Evolutionary conservation across 139 green algal genomes (phyloP), one percentile per base, ranked within the genome.

Genomic region (Micractinium sp.): DNA sequence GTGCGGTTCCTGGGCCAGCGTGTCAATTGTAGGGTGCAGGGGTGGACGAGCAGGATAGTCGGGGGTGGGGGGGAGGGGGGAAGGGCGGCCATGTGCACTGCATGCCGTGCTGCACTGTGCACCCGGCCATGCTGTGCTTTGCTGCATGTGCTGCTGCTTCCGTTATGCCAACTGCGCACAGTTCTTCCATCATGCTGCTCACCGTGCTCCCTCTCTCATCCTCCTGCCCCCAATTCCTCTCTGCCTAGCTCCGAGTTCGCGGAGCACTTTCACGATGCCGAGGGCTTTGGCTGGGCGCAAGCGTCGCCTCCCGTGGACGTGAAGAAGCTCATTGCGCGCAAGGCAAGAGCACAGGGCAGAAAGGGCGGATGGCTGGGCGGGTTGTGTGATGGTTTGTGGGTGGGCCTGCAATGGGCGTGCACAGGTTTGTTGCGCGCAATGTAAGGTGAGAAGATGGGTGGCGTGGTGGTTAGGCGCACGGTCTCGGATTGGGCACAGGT

Each of bases 241-340:
- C 47, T 56, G 7, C 47, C 47, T 56, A n/a, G n/a, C n/a, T n/a
- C 94, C 2, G 90, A 96, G 69, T 99, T 97, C 88, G 82, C 94
- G 35, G 94, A 97, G 23, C 88, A 96, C 29, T 99, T 99, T 89
- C 85, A 94, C 61, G 96, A 98, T 81, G 94, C 94, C 22, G 66
- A 88, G 3, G 98, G 97, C 22, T 99, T 99, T 90, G 96, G 96
- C 3, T 98, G 96, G 96, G 33, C 79, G 0, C 27, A 80, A 25
- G 71, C 73, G 3, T 5, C 85, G 38, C 93, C 94, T 15, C 85
- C 77, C 1, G 88, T 93, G 19, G 88, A 96, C 79, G 94, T 93
- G 90, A 85, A 92, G 53, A 80, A 84, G 41, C 91, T 97, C 0
- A 81, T 95, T 16, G 60, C 38, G 0, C 91, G 92, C 76, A 95